Conservation (phyloP, 495 filamentous ascomycete species). For the Ramalina intermedia region DNA sequence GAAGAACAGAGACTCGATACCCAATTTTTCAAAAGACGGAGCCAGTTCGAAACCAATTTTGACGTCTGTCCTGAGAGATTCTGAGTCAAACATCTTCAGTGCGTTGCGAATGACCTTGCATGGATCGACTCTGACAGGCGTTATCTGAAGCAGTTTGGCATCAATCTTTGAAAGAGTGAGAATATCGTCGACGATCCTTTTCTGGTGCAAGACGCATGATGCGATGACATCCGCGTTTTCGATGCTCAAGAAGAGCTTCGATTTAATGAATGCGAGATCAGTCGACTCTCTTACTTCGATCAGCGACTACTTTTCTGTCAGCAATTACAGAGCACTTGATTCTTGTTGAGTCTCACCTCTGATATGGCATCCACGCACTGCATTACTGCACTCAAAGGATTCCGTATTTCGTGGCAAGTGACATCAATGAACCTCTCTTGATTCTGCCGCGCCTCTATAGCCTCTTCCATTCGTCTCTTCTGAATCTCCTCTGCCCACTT, state of each 20-base stretch:
- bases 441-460: slow-evolving; percentile 48
- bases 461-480: slow-evolving; percentile 48
- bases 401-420: slow-evolving; percentile 77
- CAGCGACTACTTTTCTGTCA: no score
- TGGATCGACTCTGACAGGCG: slow-evolving; percentile 54
- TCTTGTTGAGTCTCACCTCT: no score
- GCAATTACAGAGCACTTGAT: no score
- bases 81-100: slow-evolving; percentile 58
- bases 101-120: slow-evolving; percentile 49
- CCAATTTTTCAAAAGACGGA: slow-evolving; percentile 35
- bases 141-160: slow-evolving; percentile 54
- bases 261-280: no score
- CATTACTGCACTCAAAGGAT: slow-evolving; percentile 66
- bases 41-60: slow-evolving; percentile 46
- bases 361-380: slow-evolving; percentile 69
- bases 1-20: slow-evolving; percentile 50
- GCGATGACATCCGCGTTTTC: slow-evolving; percentile 36
- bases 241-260: no score
- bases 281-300: no score
- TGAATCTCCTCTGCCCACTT: slow-evolving; percentile 34
- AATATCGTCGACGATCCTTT: slow-evolving; percentile 68
- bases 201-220: slow-evolving; percentile 63
- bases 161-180: slow-evolving; percentile 71
- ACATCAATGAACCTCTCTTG: slow-evolving; percentile 84
- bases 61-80: slow-evolving; percentile 54